Evolutionary conservation across 495 filamentous ascomycete species (phyloP), one percentile per base, ranked within the genome.

Genomic region (Podospora anserina): DNA sequence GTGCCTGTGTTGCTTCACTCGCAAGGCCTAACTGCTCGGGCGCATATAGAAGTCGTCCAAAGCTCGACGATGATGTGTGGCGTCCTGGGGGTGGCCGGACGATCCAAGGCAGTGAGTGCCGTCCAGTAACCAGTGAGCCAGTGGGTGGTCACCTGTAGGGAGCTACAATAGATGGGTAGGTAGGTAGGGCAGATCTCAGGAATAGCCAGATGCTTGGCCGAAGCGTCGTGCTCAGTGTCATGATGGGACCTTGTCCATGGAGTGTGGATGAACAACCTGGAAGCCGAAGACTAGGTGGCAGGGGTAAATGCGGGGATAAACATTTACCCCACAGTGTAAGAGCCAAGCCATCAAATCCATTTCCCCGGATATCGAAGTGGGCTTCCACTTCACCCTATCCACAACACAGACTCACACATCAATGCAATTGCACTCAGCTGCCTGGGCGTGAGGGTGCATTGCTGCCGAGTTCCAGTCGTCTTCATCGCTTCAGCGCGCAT

Each of bases 241-340:
- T 58, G 55, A 26, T 19, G 13, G 9, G 6, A 5, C 55, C 20
- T 58, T 19, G 13, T 58, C 2, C 55, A 20, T 9, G 55, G 6
- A 49, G 6, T 58, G 13, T 19, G 23, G 55, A 19, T 7, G 4
- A 58, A n/a, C 55, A 20, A 3, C 18, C 54, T 57, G 54, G 5
- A 18, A n/a, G 54, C 54, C 0, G 20, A 57, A 16, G 5, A 18
- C 54, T 1, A 16, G 7, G 15, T 4, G 20, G 23, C 26, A 11
- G 34, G 18, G 27, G 64, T 9, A 39, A 20, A 20, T 44, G 27
- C 18, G 68, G 68, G 72, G 72, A 71, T 72, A 72, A 74, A 68
- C 13, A 55, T 71, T 74, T 69, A 69, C 57, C 72, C 70, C 55
- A 58, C 64, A 28, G 4, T 60, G 4, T 23, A 0, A 6, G 20